Conservation (phyloP, 805 yeast genomes). For the Candida endomychidarum region DNA sequence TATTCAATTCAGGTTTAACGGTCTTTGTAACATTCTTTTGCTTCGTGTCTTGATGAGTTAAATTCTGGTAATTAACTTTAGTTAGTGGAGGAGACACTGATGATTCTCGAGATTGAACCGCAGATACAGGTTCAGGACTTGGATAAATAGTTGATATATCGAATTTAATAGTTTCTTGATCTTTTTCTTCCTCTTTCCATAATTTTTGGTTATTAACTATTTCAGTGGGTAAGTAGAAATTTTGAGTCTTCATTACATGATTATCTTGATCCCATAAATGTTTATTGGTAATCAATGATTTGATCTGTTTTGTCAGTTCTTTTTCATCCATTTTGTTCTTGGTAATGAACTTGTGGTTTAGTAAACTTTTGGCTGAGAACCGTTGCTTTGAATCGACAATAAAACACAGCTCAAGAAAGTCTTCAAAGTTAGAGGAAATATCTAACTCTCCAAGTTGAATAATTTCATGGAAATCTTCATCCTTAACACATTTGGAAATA, state of each 20-base stretch:
- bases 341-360: slow-evolving; percentile 35
- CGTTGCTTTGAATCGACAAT: slow-evolving; percentile 32
- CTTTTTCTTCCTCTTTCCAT: slow-evolving; percentile 21
- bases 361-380: slow-evolving; percentile 29
- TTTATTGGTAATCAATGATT: slow-evolving; percentile 34
- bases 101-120: slow-evolving; percentile 18
- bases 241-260: slow-evolving; percentile 28
- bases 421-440: slow-evolving; percentile 26
- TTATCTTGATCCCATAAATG: slow-evolving; percentile 41
- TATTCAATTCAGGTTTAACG: slow-evolving; percentile 28
- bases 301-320: slow-evolving; percentile 20
- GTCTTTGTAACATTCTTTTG: slow-evolving; percentile 18
- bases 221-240: slow-evolving; percentile 40
- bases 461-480: slow-evolving; percentile 31
- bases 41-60: slow-evolving; percentile 14
- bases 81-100: slow-evolving; percentile 19
- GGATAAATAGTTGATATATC: slow-evolving; percentile 34
- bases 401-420: slow-evolving; percentile 36
- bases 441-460: slow-evolving; percentile 24
- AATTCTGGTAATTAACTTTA: slow-evolving; percentile 11
- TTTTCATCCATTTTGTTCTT: slow-evolving; percentile 11
- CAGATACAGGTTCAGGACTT: slow-evolving; percentile 17
- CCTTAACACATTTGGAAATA: slow-evolving; percentile 31
- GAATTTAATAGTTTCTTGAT: slow-evolving; percentile 26
- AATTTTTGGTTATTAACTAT: slow-evolving; percentile 30